Conservation (phyloP, 2,329 filamentous ascomycete species). For the Sphaerulina populicola region DNA sequence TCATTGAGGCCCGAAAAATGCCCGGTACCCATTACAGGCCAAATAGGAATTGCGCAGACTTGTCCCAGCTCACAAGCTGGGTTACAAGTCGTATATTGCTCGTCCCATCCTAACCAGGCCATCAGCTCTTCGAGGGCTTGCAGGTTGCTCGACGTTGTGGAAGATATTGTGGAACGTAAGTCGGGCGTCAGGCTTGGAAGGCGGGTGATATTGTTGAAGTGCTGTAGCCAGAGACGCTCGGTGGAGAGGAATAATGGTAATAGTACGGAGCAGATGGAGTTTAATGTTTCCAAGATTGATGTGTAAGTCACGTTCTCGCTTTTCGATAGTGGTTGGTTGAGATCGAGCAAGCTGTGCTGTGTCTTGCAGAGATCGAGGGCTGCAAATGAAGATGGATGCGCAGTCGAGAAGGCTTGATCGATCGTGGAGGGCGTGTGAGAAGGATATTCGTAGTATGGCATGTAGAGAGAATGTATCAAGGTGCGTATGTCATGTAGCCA, state of each 20-base stretch:
- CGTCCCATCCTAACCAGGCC: constrained; percentile 47
- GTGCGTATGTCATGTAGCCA: constrained; percentile 23
- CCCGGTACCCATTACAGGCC: constrained; percentile 32
- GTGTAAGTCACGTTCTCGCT: constrained; percentile 35
- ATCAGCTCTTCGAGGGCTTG: constrained; percentile 37
- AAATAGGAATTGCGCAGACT: constrained; percentile 46
- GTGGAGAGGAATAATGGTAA: constrained; percentile 39
- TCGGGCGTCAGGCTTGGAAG: not conserved
- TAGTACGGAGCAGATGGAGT: constrained; percentile 37
- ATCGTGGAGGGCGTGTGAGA: constrained; percentile 8
- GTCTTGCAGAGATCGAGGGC: constrained; percentile 39
- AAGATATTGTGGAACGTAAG: not conserved
- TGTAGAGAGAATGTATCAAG: constrained; percentile 39
- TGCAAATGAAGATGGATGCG: constrained; percentile 32
- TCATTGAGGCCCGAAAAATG: not conserved
- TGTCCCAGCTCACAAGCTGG: constrained; percentile 39
- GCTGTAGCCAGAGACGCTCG: constrained; percentile 37
- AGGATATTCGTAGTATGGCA: constrained; percentile 43
- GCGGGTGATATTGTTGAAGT: constrained; percentile 22
- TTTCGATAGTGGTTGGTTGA: constrained; percentile 26
- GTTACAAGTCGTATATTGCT: constrained; percentile 39
- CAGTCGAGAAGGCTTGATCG: constrained; percentile 28
- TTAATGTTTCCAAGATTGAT: constrained; percentile 38
- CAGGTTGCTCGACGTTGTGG: constrained; percentile 25
- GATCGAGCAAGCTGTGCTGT: constrained; percentile 33